Evolutionary conservation across 1,139 yeast genomes (phyloP), one percentile per base, ranked within the genome.

Genomic region (Magnusiomyces tetraspermus): DNA sequence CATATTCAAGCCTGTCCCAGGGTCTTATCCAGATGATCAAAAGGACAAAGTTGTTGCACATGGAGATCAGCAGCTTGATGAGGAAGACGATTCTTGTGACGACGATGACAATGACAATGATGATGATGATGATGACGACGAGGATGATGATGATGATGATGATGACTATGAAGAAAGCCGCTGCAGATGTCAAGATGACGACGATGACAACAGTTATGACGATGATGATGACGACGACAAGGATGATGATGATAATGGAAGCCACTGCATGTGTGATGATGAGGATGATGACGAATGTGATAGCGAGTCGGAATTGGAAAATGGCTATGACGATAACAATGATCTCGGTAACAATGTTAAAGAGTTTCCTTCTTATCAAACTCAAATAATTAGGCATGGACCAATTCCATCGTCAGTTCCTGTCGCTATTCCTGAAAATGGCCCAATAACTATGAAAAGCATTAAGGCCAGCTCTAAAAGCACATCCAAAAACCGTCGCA

Each of bases 31-130:
- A 17, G 49, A 37, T 24, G 53, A 45, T 8, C 43, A 44, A 36
- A 11, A 19, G 15, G 48, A 49, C 4, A 15, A 15, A 8, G 17
- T 33, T 33, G 5, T 3, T 33, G 24, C 19, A 21, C 41, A 22
- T 8, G 15, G 24, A 33, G 24, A 10, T n/a, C n/a, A n/a, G n/a
- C n/a, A n/a, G n/a, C n/a, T n/a, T n/a, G 41, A 37, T 10, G 41
- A 17, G n/a, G 41, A 19, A 37, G 36, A 17, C 31, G 36, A 19
- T 33, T 22, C 19, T 19, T 36, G 31, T 24, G 45, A 42, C 15
- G 24, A 30, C 24, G 46, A 54, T 22, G 57, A 52, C 17, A 48
- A 51, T 10, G 51, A 52, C 8, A 37, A 49, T 5, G 50, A 48
- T 11, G 50, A 40, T 15, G 48, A 49, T 10, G 50, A 51, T 26